Conservation (phyloP, 1,284 basidiomycete genomes). For the Chondrostereum purpureum region DNA sequence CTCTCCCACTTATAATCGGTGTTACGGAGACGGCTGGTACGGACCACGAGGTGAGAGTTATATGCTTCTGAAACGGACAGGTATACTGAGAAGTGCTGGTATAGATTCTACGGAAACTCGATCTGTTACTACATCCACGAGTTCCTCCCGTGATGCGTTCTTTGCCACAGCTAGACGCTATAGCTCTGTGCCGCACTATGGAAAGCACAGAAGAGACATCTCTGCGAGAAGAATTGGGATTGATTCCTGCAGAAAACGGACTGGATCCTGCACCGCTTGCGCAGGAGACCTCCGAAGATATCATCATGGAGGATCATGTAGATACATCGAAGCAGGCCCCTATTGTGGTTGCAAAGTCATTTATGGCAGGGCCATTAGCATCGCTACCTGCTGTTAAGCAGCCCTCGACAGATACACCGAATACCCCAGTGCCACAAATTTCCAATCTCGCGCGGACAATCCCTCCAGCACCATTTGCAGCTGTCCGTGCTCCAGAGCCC, state of each 20-base stretch:
- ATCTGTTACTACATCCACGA: constrained; percentile 68
- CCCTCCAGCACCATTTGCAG: not conserved
- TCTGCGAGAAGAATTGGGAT: constrained; percentile 34
- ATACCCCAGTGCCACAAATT: too few species aligned
- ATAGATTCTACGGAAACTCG: constrained; percentile 35
- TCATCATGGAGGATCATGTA: too few species aligned
- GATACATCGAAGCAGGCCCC: too few species aligned
- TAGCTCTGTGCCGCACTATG: constrained; percentile 55
- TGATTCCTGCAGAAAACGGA: constrained; percentile 18
- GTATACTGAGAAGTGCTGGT: too few species aligned
- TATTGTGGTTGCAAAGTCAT: too few species aligned
- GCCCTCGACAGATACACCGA: too few species aligned
- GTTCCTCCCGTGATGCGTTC: constrained; percentile 67
- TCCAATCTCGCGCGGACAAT: too few species aligned
- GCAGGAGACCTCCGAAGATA: constrained; percentile 16
- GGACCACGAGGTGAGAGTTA: constrained; percentile 21
- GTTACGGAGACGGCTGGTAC: constrained; percentile 17
- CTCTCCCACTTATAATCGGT: constrained; percentile 45
- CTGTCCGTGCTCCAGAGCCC: constrained; percentile 4
- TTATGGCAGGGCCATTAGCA: too few species aligned
- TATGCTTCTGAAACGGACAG: constrained; percentile 10
- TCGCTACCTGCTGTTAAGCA: too few species aligned
- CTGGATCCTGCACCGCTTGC: constrained; percentile 6
- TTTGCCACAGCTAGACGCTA: constrained; percentile 54
- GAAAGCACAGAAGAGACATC: constrained; percentile 56